Evolutionary conservation across 1,139 yeast species (phyloP).

Genomic region (Meyerozyma guilliermondii): DNA sequence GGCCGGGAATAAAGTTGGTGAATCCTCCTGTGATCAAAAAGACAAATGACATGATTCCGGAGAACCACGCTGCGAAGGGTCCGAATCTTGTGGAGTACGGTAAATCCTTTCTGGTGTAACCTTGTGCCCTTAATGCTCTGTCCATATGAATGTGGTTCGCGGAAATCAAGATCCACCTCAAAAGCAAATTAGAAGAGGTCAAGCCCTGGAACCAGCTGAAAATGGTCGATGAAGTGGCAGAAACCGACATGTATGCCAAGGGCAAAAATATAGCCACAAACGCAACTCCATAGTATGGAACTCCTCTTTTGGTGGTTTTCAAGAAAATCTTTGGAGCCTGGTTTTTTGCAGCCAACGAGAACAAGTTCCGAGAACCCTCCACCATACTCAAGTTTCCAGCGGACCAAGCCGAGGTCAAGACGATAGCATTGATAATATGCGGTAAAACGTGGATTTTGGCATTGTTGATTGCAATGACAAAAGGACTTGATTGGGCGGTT

Average conservation of each 20-base stretch:
- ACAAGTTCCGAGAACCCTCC: constrained; percentile 38
- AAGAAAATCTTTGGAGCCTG: constrained; percentile 45
- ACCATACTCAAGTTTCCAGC: constrained; percentile 44
- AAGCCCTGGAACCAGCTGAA: constrained; percentile 25
- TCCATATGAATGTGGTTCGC: constrained; percentile 26
- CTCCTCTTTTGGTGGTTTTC: constrained; percentile 36
- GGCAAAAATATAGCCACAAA: constrained; percentile 21
- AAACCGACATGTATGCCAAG: constrained; percentile 23
- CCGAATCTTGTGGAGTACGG: constrained; percentile 28
- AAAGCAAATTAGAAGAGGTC: constrained; percentile 19
- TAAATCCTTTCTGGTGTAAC: constrained; percentile 27
- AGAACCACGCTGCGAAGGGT: constrained; percentile 28
- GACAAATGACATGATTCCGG: constrained; percentile 26
- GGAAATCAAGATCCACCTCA: constrained; percentile 25
- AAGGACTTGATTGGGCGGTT: constrained; percentile 50
- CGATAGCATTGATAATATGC: constrained; percentile 46
- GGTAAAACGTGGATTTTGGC: constrained; percentile 48
- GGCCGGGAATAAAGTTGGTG: constrained; percentile 29
- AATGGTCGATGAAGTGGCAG: constrained; percentile 17
- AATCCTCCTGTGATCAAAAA: constrained; percentile 39
- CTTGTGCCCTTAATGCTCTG: constrained; percentile 35
- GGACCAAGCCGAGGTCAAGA: constrained; percentile 48
- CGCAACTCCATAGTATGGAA: constrained; percentile 35
- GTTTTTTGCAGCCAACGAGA: constrained; percentile 42
- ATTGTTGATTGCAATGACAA: constrained; percentile 46